Base-by-base conservation (phyloP, 176 grass and related monocot species). In the Puccinellia tenuiflora region DNA sequence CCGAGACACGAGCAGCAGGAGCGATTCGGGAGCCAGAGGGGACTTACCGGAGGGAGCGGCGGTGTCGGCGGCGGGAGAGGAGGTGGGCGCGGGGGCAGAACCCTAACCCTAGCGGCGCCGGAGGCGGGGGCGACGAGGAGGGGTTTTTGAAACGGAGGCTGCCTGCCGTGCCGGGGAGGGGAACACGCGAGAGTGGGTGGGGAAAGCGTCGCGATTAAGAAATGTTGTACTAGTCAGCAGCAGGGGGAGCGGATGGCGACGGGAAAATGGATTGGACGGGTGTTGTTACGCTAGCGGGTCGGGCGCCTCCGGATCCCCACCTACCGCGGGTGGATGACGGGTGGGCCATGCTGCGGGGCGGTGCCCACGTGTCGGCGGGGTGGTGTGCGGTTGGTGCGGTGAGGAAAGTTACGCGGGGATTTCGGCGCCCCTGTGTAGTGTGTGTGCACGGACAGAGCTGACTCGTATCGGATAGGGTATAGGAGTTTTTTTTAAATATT, bases 101-200 rank as follows among this genome's bases (percentile, higher is more conserved):
- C 29, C 64, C 31, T 69, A 68, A 68, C 62, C 78, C 62, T 81
- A 81, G 62, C 40, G 62, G 31, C 14, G 78, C 61, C 78, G 78
- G 78, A 81, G 61, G 9, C 29, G 60, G 39, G 33, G 76, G 52
- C 11, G 50, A 39, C 30, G 21, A 18, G 14, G 21, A 30, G 9
- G 34, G 62, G 29, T 79, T 81, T 81, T 81, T 50, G 62, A 69
- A 68, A 17, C 21, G 63, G 40, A 5, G n/a, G 12, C 18, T 10
- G 42, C 1, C 5, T 9, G 38, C 38, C n/a, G n/a, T 42, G 39
- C 39, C 45, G 12, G 61, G 9, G 9, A 59, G 56, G 57, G 53
- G n/a, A n/a, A 55, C 52, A 54, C 3, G 21, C 1, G 2, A 6
- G 59, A 62, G 59, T 62, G 59, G 59, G 60, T 63, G 60, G 28